Evolutionary conservation across 208 protist species (phyloP).

Genomic region (Acanthamoeba castellanii): DNA sequence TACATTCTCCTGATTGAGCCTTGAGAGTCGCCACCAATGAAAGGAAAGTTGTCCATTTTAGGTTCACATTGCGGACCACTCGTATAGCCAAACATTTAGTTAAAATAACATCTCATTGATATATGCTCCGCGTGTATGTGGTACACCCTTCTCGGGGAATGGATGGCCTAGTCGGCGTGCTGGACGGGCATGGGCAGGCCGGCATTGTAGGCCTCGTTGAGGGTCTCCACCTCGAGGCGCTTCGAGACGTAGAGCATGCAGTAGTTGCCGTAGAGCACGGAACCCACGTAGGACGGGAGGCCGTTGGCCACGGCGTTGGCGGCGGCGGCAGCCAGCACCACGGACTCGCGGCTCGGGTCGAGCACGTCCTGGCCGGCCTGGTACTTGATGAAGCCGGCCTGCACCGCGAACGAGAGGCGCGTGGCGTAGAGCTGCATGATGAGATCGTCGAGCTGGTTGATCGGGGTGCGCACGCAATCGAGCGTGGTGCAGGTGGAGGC

Average conservation of each 20-base stretch:
- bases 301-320: no score
- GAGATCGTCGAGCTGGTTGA: not conserved
- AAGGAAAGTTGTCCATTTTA: no score
- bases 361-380: not conserved
- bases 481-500: not conserved
- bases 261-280: no score
- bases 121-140: no score
- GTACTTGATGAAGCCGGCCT: not conserved
- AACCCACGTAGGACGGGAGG: no score
- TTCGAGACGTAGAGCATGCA: not conserved
- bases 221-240: not conserved
- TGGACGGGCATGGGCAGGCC: not conserved
- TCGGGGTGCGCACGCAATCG: not conserved
- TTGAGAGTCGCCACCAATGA: no score
- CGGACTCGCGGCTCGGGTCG: not conserved
- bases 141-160: no score
- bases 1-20: no score
- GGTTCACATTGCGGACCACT: no score
- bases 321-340: not conserved
- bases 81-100: no score
- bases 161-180: not conserved
- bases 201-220: not conserved
- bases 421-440: constrained; percentile 2
- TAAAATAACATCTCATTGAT: no score
- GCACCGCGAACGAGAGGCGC: not conserved